These are phyloP conservation scores for Clonostachys chloroleuca DNA, from an alignment of 2,329 filamentous ascomycete species.

Conservation along the genomic window DNA sequence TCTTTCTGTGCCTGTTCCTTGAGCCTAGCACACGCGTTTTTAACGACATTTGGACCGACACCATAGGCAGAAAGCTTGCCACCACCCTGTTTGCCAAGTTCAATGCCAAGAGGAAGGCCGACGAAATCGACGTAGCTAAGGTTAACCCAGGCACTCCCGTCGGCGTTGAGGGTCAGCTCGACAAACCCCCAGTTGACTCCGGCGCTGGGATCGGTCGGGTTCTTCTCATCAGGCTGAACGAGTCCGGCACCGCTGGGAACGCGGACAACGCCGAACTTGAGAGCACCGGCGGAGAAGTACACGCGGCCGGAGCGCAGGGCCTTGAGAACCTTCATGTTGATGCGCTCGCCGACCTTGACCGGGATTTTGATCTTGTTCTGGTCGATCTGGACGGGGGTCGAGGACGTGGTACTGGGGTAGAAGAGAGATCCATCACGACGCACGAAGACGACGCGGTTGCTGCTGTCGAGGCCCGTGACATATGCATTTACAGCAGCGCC, in stretches of 20 bases:
- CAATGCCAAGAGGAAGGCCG: conserved; percentile 43
- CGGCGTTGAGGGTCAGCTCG: conserved; percentile 37
- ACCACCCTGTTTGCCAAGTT: conserved; percentile 28
- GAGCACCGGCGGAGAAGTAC: conserved; percentile 36
- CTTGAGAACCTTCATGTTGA: conserved; percentile 31
- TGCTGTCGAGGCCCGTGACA: conserved; percentile 35
- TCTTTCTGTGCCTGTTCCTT: conserved; percentile 27
- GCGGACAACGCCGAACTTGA: conserved; percentile 35
- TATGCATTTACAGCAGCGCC: conserved; percentile 33
- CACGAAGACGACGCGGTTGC: conserved; percentile 34
- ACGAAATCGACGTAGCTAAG: conserved; percentile 48
- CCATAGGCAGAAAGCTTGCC: conserved; percentile 30
- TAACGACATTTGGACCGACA: conserved; percentile 25
- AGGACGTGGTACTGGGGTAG: conserved; percentile 31
- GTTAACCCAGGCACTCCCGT: conserved; percentile 36
- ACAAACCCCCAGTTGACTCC: conserved; percentile 44
- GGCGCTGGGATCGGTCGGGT: conserved; percentile 34
- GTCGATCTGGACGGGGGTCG: conserved; percentile 25
- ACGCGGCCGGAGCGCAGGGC: conserved; percentile 34
- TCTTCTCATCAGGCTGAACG: conserved; percentile 42
- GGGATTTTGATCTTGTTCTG: conserved; percentile 41
- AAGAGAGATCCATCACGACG: conserved; percentile 29
- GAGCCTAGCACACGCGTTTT: conserved; percentile 33
- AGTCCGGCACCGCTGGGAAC: conserved; percentile 22
- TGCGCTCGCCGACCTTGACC: conserved; percentile 28